These are phyloP conservation scores for Panaeolus papilionaceus DNA, from an alignment of 768 basidiomycete genomes.

Conservation along the genomic window DNA sequence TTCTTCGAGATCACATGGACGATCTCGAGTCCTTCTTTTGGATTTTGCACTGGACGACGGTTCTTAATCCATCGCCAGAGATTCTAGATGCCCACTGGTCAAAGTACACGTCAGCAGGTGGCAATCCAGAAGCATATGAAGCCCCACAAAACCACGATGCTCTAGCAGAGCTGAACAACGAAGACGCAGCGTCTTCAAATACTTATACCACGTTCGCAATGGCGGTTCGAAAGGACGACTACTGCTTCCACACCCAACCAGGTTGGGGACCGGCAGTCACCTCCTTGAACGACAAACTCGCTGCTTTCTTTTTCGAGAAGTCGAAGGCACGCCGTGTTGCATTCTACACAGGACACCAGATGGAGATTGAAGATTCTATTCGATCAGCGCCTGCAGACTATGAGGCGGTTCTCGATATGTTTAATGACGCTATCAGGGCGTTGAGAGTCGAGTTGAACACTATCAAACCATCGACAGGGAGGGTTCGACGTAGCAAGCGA, in stretches of 20 bases:
- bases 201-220: neutral
- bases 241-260: neutral
- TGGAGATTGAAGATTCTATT: neutral
- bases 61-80: neutral
- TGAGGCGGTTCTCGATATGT: neutral
- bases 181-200: neutral
- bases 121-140: neutral
- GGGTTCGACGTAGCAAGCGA: neutral
- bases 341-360: neutral
- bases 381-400: neutral
- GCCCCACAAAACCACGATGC: neutral
- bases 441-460: neutral
- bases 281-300: neutral
- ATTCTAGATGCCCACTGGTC: neutral
- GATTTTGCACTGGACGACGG: neutral
- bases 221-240: neutral
- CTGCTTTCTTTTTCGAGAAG: neutral
- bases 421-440: neutral
- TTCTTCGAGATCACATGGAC: neutral
- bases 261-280: neutral
- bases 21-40: neutral
- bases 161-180: neutral
- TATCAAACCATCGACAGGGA: too few relatives aligned
- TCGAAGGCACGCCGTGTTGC: neutral
- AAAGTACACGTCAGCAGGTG: neutral